Evolutionary conservation across 306 rosid genomes (phyloP).

Genomic region (Quercus alba): DNA sequence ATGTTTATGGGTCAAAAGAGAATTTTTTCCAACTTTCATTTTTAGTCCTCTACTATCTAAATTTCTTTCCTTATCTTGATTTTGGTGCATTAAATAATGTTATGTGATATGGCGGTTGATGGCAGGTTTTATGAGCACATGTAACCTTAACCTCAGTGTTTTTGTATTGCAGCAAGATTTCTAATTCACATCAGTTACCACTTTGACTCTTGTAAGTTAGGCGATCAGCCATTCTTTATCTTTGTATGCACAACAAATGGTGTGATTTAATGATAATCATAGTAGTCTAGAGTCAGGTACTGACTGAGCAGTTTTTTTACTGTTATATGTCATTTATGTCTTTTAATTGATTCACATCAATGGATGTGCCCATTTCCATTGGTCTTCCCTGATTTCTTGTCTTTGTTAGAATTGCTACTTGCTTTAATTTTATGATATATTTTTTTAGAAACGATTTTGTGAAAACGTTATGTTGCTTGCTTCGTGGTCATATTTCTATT

Average conservation of each 20-base stretch:
- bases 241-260: neutral
- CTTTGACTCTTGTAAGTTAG: neutral
- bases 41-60: neutral
- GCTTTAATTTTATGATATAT: neutral
- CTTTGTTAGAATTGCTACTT: neutral
- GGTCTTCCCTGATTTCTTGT: neutral
- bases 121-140: neutral
- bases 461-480: neutral
- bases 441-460: neutral
- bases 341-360: neutral
- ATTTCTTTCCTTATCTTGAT: neutral
- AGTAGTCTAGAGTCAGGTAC: neutral
- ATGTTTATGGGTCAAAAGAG: neutral
- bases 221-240: neutral
- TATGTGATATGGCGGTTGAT: neutral
- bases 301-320: neutral
- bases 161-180: neutral
- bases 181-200: neutral
- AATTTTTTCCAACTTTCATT: neutral
- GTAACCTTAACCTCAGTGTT: neutral
- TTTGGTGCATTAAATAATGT: neutral
- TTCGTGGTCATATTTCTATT: neutral
- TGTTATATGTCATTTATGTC: neutral
- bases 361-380: neutral
- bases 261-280: neutral